phyloP scores from a whole-genome alignment of 257 asterid species.

The Marsdenia floribunda region DNA sequence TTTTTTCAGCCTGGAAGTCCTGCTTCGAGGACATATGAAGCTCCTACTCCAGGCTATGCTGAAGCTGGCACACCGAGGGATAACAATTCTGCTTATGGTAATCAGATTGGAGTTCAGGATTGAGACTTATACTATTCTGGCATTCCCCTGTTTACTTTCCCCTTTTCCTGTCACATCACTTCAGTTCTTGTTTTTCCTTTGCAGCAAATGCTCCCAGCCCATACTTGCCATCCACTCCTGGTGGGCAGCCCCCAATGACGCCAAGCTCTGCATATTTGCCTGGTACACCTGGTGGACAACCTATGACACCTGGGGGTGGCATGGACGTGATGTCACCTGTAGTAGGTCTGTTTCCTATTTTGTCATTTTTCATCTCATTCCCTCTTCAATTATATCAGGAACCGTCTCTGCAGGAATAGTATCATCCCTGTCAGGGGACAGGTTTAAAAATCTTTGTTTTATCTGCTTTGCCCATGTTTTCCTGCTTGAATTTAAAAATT shows the following conservation, averaged over 20 bases:
- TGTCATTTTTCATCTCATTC: no score
- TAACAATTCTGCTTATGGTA: conserved; percentile 74
- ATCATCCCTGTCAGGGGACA: no score
- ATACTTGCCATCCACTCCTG: conserved; percentile 93
- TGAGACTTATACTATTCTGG: conserved; percentile 7
- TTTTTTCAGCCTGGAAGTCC: conserved; percentile 81
- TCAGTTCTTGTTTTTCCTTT: conserved; percentile 9
- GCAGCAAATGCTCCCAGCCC: conserved; percentile 98
- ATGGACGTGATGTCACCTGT: conserved; percentile 98
- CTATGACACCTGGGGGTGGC: conserved; percentile 97
- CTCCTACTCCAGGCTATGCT: conserved; percentile 97
- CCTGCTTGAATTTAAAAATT: no score
- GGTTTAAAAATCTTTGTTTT: no score
- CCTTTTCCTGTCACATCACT: not conserved
- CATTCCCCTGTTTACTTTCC: not conserved
- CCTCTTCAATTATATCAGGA: no score
- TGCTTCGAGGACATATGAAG: conserved; percentile 83
- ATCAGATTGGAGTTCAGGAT: not conserved
- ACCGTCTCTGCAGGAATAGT: no score
- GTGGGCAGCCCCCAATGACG: conserved; percentile 97
- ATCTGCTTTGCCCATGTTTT: no score
- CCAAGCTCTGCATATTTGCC: conserved; percentile 96
- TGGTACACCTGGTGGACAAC: conserved; percentile 98
- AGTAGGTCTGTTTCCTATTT: conserved; percentile 41
- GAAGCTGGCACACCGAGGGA: conserved; percentile 93